phyloP scores from a whole-genome alignment of 2,329 filamentous ascomycete species.

The Arthrinium phaeospermum region DNA sequence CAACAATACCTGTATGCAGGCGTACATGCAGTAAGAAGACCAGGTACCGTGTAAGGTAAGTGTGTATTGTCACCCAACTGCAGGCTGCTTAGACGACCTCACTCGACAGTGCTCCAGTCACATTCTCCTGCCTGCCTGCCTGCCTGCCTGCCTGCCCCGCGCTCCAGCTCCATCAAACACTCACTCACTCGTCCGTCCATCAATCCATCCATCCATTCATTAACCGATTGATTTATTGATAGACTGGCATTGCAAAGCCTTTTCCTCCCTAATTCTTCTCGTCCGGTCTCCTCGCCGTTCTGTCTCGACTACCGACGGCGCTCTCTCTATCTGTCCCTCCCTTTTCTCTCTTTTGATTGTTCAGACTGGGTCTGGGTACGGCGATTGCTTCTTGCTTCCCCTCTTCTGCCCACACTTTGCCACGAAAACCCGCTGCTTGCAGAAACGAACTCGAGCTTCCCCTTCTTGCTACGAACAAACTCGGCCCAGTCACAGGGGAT shows the following conservation, averaged over 20 bases:
- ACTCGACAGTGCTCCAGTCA: background rate
- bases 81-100: background rate
- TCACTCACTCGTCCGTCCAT: background rate
- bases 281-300: background rate
- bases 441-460: constrained; percentile 8
- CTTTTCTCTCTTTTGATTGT: constrained; percentile 8
- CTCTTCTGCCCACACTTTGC: background rate
- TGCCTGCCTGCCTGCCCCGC: constrained; percentile 16
- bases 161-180: background rate
- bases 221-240: constrained; percentile 15
- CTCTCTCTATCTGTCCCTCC: constrained; percentile 9
- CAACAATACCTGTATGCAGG: background rate
- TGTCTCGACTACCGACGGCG: background rate
- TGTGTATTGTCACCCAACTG: constrained; percentile 1
- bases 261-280: background rate
- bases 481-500: constrained; percentile 3
- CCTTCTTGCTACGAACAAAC: background rate
- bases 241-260: background rate
- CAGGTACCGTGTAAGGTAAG: background rate
- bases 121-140: constrained; percentile 11
- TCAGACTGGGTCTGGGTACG: background rate
- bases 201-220: background rate
- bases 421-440: constrained; percentile 10
- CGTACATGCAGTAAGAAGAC: background rate
- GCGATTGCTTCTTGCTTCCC: constrained; percentile 16